Conservation (phyloP, 192 early-diverging fungal genomes). For the Backusella sp. region DNA sequence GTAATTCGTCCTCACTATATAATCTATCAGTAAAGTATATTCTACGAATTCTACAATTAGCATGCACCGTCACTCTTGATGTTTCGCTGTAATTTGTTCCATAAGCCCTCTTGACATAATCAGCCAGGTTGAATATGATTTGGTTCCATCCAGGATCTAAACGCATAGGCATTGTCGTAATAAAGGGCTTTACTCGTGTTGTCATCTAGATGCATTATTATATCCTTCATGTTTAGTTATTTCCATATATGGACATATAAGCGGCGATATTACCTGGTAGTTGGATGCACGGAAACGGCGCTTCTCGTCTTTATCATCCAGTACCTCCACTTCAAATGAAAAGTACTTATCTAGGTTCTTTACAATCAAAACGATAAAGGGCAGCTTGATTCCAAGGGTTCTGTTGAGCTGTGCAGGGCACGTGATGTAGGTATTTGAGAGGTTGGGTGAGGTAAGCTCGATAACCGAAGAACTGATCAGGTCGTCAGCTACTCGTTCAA, state of each 20-base stretch:
- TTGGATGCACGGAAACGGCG: constrained; percentile 86
- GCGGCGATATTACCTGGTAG: constrained; percentile 67
- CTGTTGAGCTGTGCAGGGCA: constrained; percentile 72
- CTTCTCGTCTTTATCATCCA: constrained; percentile 81
- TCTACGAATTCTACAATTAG: constrained; percentile 84
- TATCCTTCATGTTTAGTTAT: background rate
- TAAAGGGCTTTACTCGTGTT: constrained; percentile 82
- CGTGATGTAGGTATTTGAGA: constrained; percentile 86
- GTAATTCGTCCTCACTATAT: constrained; percentile 89
- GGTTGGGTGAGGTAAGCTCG: constrained; percentile 76
- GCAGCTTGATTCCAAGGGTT: constrained; percentile 89
- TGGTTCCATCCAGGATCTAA: constrained; percentile 97
- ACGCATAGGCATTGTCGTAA: constrained; percentile 90
- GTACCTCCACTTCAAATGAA: constrained; percentile 87
- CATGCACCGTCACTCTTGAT: constrained; percentile 85
- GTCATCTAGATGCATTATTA: constrained; percentile 49
- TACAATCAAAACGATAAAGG: constrained; percentile 82
- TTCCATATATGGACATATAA: background rate
- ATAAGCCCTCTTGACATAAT: constrained; percentile 84
- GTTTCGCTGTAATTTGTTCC: constrained; percentile 89
- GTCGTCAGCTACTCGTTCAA: constrained; percentile 78
- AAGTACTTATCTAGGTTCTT: constrained; percentile 91
- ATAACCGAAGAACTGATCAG: constrained; percentile 80
- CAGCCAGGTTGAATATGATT: constrained; percentile 85
- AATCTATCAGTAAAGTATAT: constrained; percentile 92